phyloP scores from a whole-genome alignment of 108 stramenopile species.

The Aurantiochytrium sp. region DNA sequence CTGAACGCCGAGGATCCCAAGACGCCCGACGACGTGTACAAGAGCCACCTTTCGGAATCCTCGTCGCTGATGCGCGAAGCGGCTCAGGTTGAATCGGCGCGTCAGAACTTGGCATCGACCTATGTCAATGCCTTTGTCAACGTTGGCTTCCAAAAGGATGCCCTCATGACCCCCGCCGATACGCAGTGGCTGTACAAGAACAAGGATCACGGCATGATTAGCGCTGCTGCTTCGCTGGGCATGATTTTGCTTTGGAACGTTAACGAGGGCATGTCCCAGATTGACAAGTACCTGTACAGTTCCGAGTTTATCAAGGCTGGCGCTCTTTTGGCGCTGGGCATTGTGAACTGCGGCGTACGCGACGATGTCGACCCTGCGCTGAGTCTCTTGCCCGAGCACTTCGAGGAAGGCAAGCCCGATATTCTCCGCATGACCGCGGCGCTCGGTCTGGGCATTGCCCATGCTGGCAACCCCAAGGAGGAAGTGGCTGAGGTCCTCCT shows the following conservation, averaged over 20 bases:
- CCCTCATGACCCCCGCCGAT: constrained; percentile 37
- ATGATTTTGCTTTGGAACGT: constrained; percentile 96
- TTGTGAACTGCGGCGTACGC: constrained; percentile 82
- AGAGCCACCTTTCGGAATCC: constrained; percentile 91
- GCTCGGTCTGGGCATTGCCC: constrained; percentile 90
- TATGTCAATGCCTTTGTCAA: constrained; percentile 99
- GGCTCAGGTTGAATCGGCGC: constrained; percentile 84
- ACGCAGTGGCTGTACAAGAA: constrained; percentile 69
- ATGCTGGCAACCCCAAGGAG: constrained; percentile 85
- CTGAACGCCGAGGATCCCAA: constrained; percentile 92
- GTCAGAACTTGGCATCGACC: constrained; percentile 94
- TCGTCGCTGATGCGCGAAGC: constrained; percentile 71
- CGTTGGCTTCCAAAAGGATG: constrained; percentile 87
- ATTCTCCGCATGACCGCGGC: constrained; percentile 80
- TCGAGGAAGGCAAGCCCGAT: constrained; percentile 38
- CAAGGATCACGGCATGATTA: constrained; percentile 97
- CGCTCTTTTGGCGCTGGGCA: constrained; percentile 91
- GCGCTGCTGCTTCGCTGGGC: constrained; percentile 91
- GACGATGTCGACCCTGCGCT: constrained; percentile 94
- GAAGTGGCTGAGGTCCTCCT: constrained; percentile 84
- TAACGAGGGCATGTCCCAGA: constrained; percentile 93
- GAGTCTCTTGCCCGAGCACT: constrained; percentile 83
- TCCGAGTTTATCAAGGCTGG: constrained; percentile 94
- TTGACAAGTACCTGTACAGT: constrained; percentile 93
- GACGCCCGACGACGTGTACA: constrained; percentile 97